phyloP scores from a whole-genome alignment of 2,329 filamentous ascomycete genomes.

The Pseudogymnoascus sp. region DNA sequence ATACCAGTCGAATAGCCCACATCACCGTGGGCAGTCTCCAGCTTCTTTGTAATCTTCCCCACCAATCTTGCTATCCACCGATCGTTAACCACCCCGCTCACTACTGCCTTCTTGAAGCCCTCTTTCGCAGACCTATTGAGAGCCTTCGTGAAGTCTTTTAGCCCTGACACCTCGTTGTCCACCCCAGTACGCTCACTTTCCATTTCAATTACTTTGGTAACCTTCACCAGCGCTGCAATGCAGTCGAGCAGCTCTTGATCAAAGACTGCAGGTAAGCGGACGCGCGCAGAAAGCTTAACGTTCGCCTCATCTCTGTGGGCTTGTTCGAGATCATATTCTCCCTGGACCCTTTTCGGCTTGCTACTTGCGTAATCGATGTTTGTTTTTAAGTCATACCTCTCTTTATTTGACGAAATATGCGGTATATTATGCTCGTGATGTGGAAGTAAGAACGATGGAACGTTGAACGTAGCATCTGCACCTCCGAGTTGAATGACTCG shows the following conservation, averaged over 20 bases:
- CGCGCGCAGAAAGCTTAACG: slow-evolving; percentile 42
- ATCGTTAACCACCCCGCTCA: slow-evolving; percentile 44
- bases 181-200: slow-evolving; percentile 36
- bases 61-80: slow-evolving; percentile 49
- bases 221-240: slow-evolving; percentile 48
- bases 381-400: slow-evolving; percentile 30
- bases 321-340: slow-evolving; percentile 34
- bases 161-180: slow-evolving; percentile 26
- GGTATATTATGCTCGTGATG: slow-evolving; percentile 50
- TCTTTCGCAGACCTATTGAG: slow-evolving; percentile 34
- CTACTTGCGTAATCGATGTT: slow-evolving; percentile 38
- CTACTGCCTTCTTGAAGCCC: slow-evolving; percentile 40
- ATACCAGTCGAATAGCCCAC: slow-evolving; percentile 44
- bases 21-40: slow-evolving; percentile 44
- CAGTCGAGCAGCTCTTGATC: slow-evolving; percentile 48
- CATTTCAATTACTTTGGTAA: slow-evolving; percentile 49
- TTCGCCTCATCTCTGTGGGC: slow-evolving; percentile 41
- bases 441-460: slow-evolving; percentile 45
- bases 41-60: slow-evolving; percentile 42
- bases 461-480: slow-evolving; percentile 41
- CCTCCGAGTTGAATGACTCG: slow-evolving; percentile 46
- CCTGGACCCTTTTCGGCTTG: slow-evolving; percentile 36
- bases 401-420: slow-evolving; percentile 30
- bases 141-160: slow-evolving; percentile 26
- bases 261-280: slow-evolving; percentile 42